These are phyloP conservation scores for Leccinum longicurvipes DNA, from an alignment of 768 basidiomycete species.

Conservation along the genomic window DNA sequence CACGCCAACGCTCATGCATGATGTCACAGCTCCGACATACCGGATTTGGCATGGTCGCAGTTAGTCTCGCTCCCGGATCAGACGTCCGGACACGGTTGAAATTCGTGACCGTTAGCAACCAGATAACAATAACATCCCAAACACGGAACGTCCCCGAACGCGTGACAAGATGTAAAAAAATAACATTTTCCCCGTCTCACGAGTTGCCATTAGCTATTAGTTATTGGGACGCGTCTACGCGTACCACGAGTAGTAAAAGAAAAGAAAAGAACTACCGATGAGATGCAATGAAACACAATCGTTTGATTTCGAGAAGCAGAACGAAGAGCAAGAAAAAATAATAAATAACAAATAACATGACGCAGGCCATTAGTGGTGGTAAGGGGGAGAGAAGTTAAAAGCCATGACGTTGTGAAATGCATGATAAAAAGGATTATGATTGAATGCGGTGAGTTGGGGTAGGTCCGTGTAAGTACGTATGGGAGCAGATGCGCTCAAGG, in stretches of 20 bases:
- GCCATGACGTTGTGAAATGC: neutral
- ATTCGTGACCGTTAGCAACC: neutral
- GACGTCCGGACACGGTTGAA: neutral
- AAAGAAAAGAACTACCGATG: neutral
- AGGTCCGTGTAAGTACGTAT: slow-evolving; percentile 24
- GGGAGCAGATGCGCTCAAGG: slow-evolving; percentile 5
- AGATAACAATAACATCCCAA: neutral
- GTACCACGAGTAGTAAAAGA: neutral
- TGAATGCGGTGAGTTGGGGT: neutral
- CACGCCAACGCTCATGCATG: neutral
- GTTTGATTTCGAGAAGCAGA: neutral
- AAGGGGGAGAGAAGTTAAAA: neutral
- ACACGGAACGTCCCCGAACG: neutral
- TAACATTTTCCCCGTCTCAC: neutral
- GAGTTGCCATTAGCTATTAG: neutral
- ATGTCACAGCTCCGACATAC: neutral
- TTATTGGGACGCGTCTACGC: neutral
- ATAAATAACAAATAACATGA: neutral
- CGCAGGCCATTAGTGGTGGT: slow-evolving; percentile 9
- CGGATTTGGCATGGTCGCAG: neutral
- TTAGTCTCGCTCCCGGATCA: neutral
- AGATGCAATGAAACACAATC: neutral
- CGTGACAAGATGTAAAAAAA: neutral
- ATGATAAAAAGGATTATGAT: slow-evolving; percentile 1
- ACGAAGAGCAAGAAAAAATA: slow-evolving; percentile 14